Evolutionary conservation across 2,329 filamentous ascomycete genomes (phyloP).

Genomic region (Pyrenophora seminiperda): DNA sequence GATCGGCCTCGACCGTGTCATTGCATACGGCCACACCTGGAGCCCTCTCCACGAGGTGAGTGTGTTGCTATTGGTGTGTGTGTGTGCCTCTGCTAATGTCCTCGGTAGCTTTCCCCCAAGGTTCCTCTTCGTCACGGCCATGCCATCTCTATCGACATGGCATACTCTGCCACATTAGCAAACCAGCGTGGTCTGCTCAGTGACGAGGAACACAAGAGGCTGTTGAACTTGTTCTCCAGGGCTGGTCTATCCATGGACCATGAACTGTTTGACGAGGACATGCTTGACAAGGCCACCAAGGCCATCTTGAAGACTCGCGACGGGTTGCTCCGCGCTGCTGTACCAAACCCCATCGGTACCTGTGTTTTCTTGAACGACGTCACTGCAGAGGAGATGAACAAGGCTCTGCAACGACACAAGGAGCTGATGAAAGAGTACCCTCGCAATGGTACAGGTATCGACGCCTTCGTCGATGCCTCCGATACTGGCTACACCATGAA

Average conservation of each 20-base stretch:
- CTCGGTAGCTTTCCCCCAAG: conserved; percentile 64
- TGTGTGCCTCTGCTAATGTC: conserved; percentile 11
- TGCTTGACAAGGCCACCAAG: conserved; percentile 68
- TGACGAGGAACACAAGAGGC: conserved; percentile 63
- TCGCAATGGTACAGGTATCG: conserved; percentile 67
- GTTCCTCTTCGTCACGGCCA: conserved; percentile 73
- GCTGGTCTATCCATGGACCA: conserved; percentile 75
- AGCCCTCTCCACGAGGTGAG: conserved; percentile 66
- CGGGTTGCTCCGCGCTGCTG: conserved; percentile 69
- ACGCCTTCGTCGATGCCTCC: conserved; percentile 70
- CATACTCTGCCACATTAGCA: conserved; percentile 72
- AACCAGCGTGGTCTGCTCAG: conserved; percentile 66
- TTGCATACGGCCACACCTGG: conserved; percentile 77
- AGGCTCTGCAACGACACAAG: conserved; percentile 67
- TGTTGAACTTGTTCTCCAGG: conserved; percentile 71
- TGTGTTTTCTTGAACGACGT: conserved; percentile 74
- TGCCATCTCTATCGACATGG: conserved; percentile 78
- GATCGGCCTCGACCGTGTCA: conserved; percentile 72
- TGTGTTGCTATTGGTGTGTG: background rate
- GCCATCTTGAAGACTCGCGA: conserved; percentile 75
- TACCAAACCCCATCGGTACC: conserved; percentile 69
- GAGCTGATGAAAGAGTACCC: conserved; percentile 66
- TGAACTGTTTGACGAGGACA: conserved; percentile 66
- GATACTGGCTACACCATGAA: conserved; percentile 67
- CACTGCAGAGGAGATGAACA: conserved; percentile 64